Evolutionary conservation across 2,329 filamentous ascomycete genomes (phyloP).

Genomic region (Gaeumannomyces sp.): DNA sequence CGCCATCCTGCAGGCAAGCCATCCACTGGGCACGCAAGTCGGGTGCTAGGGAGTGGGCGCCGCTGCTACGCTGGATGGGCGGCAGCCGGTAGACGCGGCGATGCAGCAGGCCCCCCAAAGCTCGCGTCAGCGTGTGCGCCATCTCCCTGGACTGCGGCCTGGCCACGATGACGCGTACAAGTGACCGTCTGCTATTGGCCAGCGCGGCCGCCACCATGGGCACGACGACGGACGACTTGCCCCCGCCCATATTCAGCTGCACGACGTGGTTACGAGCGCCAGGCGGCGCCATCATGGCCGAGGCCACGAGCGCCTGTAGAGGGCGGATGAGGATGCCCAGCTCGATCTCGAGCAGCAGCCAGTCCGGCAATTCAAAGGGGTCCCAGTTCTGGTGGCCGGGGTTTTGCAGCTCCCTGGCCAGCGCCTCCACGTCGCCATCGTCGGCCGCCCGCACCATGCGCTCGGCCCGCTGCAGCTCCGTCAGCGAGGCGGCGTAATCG

Average conservation of each 20-base stretch:
- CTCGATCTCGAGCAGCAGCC: constrained; percentile 59
- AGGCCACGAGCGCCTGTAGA: constrained; percentile 52
- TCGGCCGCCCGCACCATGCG: constrained; percentile 27
- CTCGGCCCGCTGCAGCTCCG: constrained; percentile 33
- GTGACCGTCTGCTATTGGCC: constrained; percentile 38
- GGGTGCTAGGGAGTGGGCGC: no score
- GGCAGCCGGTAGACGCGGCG: constrained; percentile 49
- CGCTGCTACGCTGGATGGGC: constrained; percentile 44
- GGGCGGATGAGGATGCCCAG: constrained; percentile 53
- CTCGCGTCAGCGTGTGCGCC: constrained; percentile 45
- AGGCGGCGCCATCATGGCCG: constrained; percentile 43
- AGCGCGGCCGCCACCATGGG: constrained; percentile 53
- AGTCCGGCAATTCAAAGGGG: constrained; percentile 47
- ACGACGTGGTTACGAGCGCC: constrained; percentile 44
- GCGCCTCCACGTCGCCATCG: constrained; percentile 20
- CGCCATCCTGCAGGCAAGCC: constrained; percentile 27
- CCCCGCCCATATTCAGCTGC: constrained; percentile 67
- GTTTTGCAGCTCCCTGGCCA: constrained; percentile 40
- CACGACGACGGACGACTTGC: constrained; percentile 63
- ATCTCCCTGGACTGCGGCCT: constrained; percentile 60
- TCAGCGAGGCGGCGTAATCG: constrained; percentile 33
- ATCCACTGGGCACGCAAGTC: no score
- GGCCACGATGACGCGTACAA: constrained; percentile 54
- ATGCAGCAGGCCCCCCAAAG: constrained; percentile 49
- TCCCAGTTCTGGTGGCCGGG: constrained; percentile 51